Base-by-base conservation (phyloP, 2,329 filamentous ascomycete genomes). In the Sporothrix globosa region DNA sequence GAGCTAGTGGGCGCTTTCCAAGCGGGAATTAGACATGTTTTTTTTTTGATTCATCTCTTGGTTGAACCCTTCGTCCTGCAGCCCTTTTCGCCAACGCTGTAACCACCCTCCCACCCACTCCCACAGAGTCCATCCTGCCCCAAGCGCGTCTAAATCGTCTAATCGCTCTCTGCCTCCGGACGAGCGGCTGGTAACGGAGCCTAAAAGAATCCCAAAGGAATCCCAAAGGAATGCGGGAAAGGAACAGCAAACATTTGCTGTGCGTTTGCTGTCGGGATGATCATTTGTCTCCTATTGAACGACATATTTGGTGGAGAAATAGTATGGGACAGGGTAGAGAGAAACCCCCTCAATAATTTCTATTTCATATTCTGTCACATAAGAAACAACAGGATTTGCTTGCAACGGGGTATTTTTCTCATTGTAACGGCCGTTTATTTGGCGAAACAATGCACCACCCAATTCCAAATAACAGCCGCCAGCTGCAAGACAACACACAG, bases 151-250 rank as follows among this genome's bases (percentile, higher is more conserved):
- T 34, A 34, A 34, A 34, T 34, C 34, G 34, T 34, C 41, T 13
- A 67, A 53, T 67, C 65, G 48, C 50, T 41, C n/a, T 54, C 41
- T 67, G 48, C 30, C 65, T 53, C 48, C 63, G 27, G 39, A 44
- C 65, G 34, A 67, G 48, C 48, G 30, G 34, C 27, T 67, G n/a
- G 30, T 21, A 65, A 65, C 34, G 34, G 34, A 34, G 34, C 34
- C 34, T 34, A 61, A 14, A 24, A 44, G 10, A 34, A 34, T 34
- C 34, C 34, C 14, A 19, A 53, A 61, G 41, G 60, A 46, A 27
- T 41, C 21, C 44, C 14, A 34, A 50, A 66, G 63, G 63, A 66
- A 39, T 66, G 63, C 41, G 48, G 46, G 48, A 50, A 39, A 67
- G 65, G 27, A 41, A 27, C 39, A 30, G 54, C 41, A 44, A 44